A percentile compares a stretch with the other conserved stretches of the same genome.
Conservation (phyloP, 2,329 filamentous ascomycete species). For the Pestalotiopsis sp. region DNA sequence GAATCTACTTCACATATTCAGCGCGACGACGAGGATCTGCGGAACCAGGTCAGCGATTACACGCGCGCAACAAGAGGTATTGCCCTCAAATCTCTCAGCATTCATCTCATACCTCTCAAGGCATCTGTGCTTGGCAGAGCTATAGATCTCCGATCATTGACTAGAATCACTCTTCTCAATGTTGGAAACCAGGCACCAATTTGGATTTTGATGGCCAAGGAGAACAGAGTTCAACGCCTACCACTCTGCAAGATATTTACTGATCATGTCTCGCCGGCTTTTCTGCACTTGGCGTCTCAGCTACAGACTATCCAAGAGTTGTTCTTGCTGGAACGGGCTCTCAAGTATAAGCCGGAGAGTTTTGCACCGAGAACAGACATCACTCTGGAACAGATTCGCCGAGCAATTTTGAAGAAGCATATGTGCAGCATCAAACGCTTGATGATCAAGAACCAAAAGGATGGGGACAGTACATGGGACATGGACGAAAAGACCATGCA, state of each 20-base stretch:
- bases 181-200: conserved; percentile 63
- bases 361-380: conserved; percentile 52
- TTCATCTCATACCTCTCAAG: conserved; percentile 63
- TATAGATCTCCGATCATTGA: conserved; percentile 59
- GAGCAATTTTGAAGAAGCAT: conserved; percentile 59
- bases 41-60: conserved; percentile 49
- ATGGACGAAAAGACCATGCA: conserved; percentile 54
- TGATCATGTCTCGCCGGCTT: conserved; percentile 59
- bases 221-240: conserved; percentile 53
- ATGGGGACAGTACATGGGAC: conserved; percentile 56
- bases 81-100: conserved; percentile 52
- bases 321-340: conserved; percentile 57
- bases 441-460: conserved; percentile 58
- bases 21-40: conserved; percentile 22
- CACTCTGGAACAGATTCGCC: conserved; percentile 60
- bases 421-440: conserved; percentile 53
- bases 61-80: conserved; percentile 60
- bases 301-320: conserved; percentile 58
- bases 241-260: conserved; percentile 61
- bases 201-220: conserved; percentile 58
- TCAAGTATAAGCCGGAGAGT: conserved; percentile 53
- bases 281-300: conserved; percentile 55
- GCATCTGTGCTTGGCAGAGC: conserved; percentile 57
- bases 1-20: conserved; percentile 19
- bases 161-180: conserved; percentile 61